Percentiles rank a stretch among this genome's conserved stretches.
Evolutionary conservation across 139 green algal species (phyloP).

Genomic region (Coelastrella sp.): DNA sequence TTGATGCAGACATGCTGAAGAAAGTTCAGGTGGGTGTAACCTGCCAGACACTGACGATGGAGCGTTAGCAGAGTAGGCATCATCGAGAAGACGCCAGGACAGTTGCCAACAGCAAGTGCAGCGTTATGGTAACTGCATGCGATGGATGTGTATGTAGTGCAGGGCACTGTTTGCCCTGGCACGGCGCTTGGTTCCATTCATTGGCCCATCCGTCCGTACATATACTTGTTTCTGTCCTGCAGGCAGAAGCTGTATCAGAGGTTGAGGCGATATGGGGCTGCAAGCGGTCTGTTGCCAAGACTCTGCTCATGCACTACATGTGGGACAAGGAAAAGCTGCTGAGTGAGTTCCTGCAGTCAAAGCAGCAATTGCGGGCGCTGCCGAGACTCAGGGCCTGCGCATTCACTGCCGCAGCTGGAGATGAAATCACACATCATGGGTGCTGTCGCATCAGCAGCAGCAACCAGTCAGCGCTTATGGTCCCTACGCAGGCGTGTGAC

Average conservation of each 20-base stretch:
- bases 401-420: not conserved
- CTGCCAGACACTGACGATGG: not conserved
- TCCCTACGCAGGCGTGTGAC: too few species aligned
- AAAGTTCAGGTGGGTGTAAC: constrained; percentile 49
- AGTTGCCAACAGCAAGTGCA: too few species aligned
- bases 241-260: constrained; percentile 70
- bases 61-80: too few species aligned
- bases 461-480: too few species aligned
- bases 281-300: constrained; percentile 64
- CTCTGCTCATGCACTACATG: constrained; percentile 81
- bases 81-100: too few species aligned
- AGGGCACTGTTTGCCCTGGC: too few species aligned
- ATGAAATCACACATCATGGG: too few species aligned
- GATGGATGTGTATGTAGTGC: too few species aligned
- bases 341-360: constrained; percentile 43
- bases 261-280: constrained; percentile 78
- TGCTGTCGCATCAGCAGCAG: too few species aligned
- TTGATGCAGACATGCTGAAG: constrained; percentile 44
- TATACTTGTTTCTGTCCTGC: not conserved
- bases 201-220: not conserved
- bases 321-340: constrained; percentile 79
- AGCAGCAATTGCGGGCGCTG: not conserved
- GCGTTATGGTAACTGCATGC: too few species aligned
- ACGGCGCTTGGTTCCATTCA: not conserved
- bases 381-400: too few species aligned